phyloP scores from a whole-genome alignment of 106 monocot species.

The Cymbidium sinense region DNA sequence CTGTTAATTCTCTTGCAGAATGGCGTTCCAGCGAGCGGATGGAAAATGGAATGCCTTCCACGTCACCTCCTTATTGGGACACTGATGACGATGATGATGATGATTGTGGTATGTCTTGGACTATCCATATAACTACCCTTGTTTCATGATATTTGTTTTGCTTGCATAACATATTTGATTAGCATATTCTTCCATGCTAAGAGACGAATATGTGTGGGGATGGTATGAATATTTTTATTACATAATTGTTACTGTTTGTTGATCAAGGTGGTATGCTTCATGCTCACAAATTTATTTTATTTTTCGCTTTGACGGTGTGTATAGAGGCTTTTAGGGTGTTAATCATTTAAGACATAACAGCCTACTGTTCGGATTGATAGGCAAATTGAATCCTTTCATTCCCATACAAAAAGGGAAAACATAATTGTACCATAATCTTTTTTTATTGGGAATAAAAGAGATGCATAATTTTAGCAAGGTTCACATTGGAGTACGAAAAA shows the following conservation, averaged over 20 bases:
- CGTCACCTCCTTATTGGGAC: constrained; percentile 25
- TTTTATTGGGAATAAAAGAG: not conserved
- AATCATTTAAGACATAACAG: not conserved
- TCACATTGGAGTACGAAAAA: not conserved
- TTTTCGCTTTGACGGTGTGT: not conserved
- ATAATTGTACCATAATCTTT: not conserved
- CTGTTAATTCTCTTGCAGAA: constrained; percentile 20
- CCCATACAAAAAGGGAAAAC: not conserved
- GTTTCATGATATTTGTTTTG: not conserved
- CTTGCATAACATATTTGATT: not conserved
- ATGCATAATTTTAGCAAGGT: not conserved
- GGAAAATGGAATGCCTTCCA: constrained; percentile 23
- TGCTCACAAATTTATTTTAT: not conserved
- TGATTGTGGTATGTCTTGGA: constrained; percentile 8
- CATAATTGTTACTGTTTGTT: not conserved
- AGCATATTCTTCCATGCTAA: not conserved
- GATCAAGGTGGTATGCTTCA: not conserved
- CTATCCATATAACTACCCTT: not conserved
- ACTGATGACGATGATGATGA: constrained; percentile 18
- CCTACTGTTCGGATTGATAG: not conserved
- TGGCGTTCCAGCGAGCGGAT: constrained; percentile 26
- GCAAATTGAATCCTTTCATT: not conserved
- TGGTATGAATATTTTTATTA: not conserved
- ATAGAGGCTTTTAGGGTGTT: not conserved
- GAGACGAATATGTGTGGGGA: not conserved